A percentile compares a stretch with the other conserved stretches of the same genome.
phyloP scores from a whole-genome alignment of 2,329 filamentous ascomycete genomes.

The Apiospora kogelbergensis region DNA sequence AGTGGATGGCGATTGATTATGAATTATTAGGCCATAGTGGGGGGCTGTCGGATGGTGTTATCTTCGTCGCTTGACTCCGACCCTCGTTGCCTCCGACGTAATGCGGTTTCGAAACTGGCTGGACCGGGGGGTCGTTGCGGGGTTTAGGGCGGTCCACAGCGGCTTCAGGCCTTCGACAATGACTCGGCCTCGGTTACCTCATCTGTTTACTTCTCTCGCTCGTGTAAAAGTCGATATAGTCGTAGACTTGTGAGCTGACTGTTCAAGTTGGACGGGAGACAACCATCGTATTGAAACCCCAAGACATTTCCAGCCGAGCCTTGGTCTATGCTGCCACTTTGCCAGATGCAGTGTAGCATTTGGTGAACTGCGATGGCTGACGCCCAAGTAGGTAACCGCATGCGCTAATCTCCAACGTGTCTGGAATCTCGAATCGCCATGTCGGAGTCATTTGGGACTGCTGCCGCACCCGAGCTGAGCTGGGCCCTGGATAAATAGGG shows the following conservation, averaged over 20 bases:
- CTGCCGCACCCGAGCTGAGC: background rate
- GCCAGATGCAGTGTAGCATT: background rate
- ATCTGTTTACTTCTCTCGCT: background rate
- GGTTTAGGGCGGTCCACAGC: background rate
- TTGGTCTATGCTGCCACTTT: no score
- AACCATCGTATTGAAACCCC: background rate
- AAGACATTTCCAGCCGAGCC: background rate
- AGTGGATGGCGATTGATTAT: background rate
- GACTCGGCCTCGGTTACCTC: background rate
- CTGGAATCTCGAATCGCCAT: background rate
- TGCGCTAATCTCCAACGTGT: background rate
- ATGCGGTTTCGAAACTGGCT: background rate
- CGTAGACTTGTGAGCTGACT: no score
- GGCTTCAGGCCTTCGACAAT: background rate
- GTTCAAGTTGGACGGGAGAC: no score
- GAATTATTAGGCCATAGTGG: slow-evolving; percentile 1
- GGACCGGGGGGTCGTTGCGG: background rate
- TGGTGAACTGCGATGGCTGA: background rate
- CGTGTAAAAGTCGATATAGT: no score
- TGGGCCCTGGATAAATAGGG: background rate
- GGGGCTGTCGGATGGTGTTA: background rate
- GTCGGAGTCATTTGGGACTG: background rate
- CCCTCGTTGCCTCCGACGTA: slow-evolving; percentile 1
- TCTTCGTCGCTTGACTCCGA: background rate
- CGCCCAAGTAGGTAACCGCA: background rate